Conservation (phyloP, 2,329 filamentous ascomycete species). For the Coniochaeta ligniaria region DNA sequence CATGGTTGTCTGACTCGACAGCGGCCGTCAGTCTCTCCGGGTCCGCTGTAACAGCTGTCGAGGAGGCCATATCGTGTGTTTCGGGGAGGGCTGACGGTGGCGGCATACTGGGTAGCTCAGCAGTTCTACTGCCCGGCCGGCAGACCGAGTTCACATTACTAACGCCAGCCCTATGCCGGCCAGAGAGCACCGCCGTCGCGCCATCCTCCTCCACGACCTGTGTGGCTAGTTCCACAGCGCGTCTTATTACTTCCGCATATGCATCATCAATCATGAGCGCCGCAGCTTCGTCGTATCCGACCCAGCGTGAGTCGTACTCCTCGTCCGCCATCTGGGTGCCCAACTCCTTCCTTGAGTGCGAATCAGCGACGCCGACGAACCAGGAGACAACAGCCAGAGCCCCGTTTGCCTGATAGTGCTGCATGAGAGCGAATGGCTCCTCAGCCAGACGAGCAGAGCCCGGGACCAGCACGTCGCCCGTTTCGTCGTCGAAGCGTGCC, state of each 20-base stretch:
- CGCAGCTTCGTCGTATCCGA: slow-evolving; percentile 5
- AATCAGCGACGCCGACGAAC: slow-evolving; percentile 9
- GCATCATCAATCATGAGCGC: slow-evolving; percentile 3
- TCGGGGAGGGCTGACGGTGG: neutral
- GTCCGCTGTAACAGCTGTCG: neutral
- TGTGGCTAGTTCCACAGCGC: neutral
- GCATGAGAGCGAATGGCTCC: slow-evolving; percentile 10
- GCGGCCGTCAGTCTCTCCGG: too few species aligned
- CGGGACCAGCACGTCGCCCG: slow-evolving; percentile 3
- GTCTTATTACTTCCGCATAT: slow-evolving; percentile 2
- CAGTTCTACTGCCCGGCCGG: neutral
- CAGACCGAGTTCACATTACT: neutral
- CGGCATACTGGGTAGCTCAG: neutral
- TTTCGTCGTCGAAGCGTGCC: slow-evolving; percentile 1
- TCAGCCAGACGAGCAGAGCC: slow-evolving; percentile 5
- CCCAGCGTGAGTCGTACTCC: slow-evolving; percentile 8
- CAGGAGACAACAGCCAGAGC: slow-evolving; percentile 9
- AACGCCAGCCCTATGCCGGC: neutral
- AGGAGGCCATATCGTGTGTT: neutral
- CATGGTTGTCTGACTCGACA: neutral
- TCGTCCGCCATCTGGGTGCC: slow-evolving; percentile 7
- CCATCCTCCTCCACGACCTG: slow-evolving; percentile 1
- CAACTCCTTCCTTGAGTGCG: neutral
- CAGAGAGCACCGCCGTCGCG: neutral
- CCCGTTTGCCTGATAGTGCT: slow-evolving; percentile 9